Base-by-base conservation (phyloP, 2,329 filamentous ascomycete genomes). In the Gliomastix tumulicola region DNA sequence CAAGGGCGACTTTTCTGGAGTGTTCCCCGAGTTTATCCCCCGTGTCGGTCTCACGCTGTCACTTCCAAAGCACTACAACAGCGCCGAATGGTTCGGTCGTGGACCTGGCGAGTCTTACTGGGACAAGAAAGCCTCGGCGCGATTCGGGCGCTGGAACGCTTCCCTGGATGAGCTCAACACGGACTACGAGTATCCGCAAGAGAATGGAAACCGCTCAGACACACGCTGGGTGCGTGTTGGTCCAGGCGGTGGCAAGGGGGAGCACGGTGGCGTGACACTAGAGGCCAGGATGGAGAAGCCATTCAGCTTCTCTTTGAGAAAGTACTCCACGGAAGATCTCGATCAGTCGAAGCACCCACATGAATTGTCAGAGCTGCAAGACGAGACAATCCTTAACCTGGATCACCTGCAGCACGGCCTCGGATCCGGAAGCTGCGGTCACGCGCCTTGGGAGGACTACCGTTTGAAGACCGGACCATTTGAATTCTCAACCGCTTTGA, bases 121-220 rank as follows among this genome's bases (percentile, higher is more conserved):
- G 7, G 80, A 84, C 54, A 81, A 76, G 58, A 69, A 71, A 40
- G 48, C 62, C 4, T 66, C 74, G 2, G 76, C 81, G 45, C 60
- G 58, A 3, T 49, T 77, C 0, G 78, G 71, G 2, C 60, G 74
- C 28, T 76, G 64, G 54, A 51, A 49, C 0, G 49, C 49, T 2
- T 54, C 51, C 2, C 57, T 79, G 2, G 60, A 65, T 2, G 64
- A 69, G 1, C 62, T 84, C 19, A 70, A 73, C 49, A 67, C 69
- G 0, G 61, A 65, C 2, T 84, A 83, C 47, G 81, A 85, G 15
- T 76, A 78, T 17, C 81, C 81, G 0, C 81, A 86, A 50, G 81
- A 85, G 46, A 76, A 71, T 36, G 76, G 77, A 2, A 85, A 84
- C 51, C 64, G 75, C 12, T 74, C 73, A 37, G 75, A 75, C 22